These are phyloP conservation scores for Russula compacta DNA, from an alignment of 768 basidiomycete genomes.

Conservation along the genomic window DNA sequence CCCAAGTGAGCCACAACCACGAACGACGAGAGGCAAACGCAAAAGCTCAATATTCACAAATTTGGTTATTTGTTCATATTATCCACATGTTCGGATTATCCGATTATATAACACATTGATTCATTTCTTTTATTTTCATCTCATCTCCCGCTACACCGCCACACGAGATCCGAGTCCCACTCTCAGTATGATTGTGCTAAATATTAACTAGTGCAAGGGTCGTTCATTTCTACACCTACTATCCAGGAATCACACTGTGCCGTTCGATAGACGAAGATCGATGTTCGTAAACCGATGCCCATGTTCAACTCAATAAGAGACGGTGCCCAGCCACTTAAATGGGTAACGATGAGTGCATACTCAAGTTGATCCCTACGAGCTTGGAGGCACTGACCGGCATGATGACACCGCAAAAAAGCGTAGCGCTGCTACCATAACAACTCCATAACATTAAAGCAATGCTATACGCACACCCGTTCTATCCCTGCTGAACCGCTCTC, in stretches of 20 bases:
- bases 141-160: neutral
- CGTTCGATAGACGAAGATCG: no score
- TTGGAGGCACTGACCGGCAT: neutral
- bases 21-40: neutral
- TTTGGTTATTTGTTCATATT: constrained; percentile 4
- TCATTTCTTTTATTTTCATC: no score
- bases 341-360: neutral
- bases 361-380: neutral
- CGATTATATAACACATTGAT: no score
- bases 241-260: no score
- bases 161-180: no score
- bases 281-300: no score
- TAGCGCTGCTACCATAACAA: neutral
- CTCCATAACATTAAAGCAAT: neutral
- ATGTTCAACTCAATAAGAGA: neutral
- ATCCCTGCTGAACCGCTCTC: no score
- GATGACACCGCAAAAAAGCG: neutral
- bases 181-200: no score
- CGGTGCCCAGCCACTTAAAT: neutral
- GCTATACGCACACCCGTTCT: no score
- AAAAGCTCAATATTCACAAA: neutral
- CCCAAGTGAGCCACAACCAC: neutral
- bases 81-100: neutral
- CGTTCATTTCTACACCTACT: no score
- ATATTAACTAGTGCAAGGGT: no score